A percentile compares a stretch with the other conserved stretches of the same genome.
Evolutionary conservation across 768 basidiomycete genomes (phyloP).

Genomic region (Termitomyces bulborhizus): DNA sequence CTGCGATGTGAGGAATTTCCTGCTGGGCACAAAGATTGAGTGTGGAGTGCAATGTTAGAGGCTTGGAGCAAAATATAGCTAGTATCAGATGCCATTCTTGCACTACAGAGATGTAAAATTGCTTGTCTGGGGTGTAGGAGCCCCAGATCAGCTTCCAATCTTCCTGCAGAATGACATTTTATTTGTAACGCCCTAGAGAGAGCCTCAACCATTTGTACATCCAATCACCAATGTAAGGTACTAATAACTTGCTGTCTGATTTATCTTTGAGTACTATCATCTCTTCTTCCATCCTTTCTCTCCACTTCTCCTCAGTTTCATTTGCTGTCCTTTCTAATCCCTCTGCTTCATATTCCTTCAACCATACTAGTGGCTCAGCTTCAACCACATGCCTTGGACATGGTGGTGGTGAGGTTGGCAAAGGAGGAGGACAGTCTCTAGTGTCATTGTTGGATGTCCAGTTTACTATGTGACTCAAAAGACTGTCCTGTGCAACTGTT

Average conservation of each 20-base stretch:
- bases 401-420: too few species aligned
- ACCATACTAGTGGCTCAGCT: not conserved
- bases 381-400: not conserved
- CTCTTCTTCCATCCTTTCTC: not conserved
- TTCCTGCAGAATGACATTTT: not conserved
- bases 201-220: not conserved
- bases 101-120: not conserved
- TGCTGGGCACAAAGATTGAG: not conserved
- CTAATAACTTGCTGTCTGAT: not conserved
- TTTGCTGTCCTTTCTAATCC: not conserved
- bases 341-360: not conserved
- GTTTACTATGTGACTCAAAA: too few species aligned
- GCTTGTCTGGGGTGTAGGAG: not conserved
- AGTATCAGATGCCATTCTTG: constrained; percentile 2
- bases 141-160: not conserved
- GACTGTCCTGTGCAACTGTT: not conserved
- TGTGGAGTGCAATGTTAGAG: not conserved
- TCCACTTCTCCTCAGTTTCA: not conserved
- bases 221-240: not conserved
- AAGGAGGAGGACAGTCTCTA: not conserved
- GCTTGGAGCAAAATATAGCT: not conserved
- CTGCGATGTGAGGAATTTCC: not conserved
- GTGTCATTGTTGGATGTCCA: too few species aligned
- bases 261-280: not conserved
- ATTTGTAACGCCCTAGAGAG: not conserved